A percentile compares a stretch with the other conserved stretches of the same genome.
Conservation (phyloP, 208 protist genomes). For the Phytomonas sp. region DNA sequence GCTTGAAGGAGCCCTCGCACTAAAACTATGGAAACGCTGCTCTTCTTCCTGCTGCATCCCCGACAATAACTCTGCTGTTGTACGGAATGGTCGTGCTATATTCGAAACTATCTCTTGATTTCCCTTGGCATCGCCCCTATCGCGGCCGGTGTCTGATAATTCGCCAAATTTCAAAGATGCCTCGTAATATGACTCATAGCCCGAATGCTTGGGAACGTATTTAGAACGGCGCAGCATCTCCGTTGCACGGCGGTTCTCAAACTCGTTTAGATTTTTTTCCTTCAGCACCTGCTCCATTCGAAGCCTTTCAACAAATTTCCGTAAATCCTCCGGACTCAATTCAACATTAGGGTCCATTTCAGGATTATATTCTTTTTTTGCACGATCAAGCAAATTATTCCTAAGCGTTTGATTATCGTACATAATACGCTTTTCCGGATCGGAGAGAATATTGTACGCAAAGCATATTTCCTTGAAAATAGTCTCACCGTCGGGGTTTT, state of each 20-base stretch:
- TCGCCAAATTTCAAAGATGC: conserved; percentile 1
- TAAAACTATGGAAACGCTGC: conserved; percentile 22
- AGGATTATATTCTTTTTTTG: conserved; percentile 55
- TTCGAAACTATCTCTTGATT: background rate
- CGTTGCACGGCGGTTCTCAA: conserved; percentile 68
- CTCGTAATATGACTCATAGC: conserved; percentile 70
- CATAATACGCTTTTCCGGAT: conserved; percentile 60
- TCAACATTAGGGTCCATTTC: conserved; percentile 79
- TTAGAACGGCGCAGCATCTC: conserved; percentile 76
- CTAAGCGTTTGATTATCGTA: conserved; percentile 69
- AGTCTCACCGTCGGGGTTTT: conserved; percentile 71
- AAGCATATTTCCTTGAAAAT: conserved; percentile 85
- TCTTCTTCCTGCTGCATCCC: conserved; percentile 39
- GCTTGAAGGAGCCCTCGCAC: background rate
- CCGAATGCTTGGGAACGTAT: conserved; percentile 69
- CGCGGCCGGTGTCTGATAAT: background rate
- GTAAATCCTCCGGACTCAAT: conserved; percentile 62
- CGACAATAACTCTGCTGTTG: conserved; percentile 39
- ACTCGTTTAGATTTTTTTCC: conserved; percentile 29
- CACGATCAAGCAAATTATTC: conserved; percentile 44
- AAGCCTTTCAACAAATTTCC: conserved; percentile 71
- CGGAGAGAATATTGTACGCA: conserved; percentile 74
- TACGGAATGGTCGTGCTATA: conserved; percentile 22
- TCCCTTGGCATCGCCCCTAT: background rate
- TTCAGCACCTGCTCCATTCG: conserved; percentile 35